Evolutionary conservation across 225 moss, liverwort and hornwort species (phyloP).

Genomic region (Physcomitrellopsis africana): DNA sequence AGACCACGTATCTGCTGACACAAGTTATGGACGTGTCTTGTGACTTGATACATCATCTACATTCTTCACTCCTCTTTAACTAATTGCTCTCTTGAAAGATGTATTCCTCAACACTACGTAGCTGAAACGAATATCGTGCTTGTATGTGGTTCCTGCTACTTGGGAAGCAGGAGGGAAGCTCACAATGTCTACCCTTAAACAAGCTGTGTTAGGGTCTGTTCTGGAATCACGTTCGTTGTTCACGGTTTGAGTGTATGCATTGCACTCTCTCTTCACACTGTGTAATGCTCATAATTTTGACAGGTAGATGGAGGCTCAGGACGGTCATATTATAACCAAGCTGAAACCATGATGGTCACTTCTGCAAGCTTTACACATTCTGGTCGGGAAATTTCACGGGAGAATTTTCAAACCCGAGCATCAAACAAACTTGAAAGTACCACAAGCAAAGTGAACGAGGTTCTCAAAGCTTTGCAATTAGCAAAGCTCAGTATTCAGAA

Average conservation of each 20-base stretch:
- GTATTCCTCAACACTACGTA: neutral
- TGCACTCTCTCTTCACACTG: neutral
- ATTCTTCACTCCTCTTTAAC: too few species aligned
- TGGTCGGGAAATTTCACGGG: conserved; percentile 25
- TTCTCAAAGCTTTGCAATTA: conserved; percentile 49
- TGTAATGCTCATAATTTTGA: neutral
- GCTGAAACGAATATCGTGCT: neutral
- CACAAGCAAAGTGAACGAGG: conserved; percentile 46
- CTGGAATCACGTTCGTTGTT: neutral
- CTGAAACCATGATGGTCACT: conserved; percentile 27
- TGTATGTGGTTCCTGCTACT: neutral
- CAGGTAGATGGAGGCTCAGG: conserved; percentile 36
- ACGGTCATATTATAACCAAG: conserved; percentile 28
- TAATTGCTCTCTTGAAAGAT: neutral
- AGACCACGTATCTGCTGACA: neutral
- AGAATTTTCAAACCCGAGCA: conserved; percentile 17
- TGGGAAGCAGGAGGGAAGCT: neutral
- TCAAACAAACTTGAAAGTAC: conserved; percentile 28
- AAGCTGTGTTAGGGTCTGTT: neutral
- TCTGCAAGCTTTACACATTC: conserved; percentile 22
- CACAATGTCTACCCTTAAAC: neutral
- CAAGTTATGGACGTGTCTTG: neutral
- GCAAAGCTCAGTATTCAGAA: conserved; percentile 53
- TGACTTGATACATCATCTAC: neutral
- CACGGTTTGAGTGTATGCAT: neutral